These are phyloP conservation scores for Zymoseptoria ardabiliae DNA, from an alignment of 2,329 filamentous ascomycete genomes.

Conservation along the genomic window DNA sequence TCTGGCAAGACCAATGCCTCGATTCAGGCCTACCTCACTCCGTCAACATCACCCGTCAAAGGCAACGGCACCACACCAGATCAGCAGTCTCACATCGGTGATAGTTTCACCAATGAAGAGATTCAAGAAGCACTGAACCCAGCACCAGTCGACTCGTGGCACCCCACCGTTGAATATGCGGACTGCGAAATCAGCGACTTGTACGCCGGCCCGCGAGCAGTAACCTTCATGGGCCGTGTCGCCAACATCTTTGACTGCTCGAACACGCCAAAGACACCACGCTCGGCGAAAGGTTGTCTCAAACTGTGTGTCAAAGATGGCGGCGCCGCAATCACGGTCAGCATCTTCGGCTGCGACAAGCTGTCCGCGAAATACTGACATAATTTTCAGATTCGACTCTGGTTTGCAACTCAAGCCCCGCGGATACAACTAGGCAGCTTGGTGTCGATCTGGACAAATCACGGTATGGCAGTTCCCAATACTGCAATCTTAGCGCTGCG, in stretches of 20 bases:
- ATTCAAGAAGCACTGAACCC: slow-evolving; percentile 25
- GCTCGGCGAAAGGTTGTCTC: slow-evolving; percentile 44
- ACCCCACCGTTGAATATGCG: slow-evolving; percentile 43
- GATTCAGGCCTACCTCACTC: slow-evolving; percentile 38
- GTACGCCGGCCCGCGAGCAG: slow-evolving; percentile 42
- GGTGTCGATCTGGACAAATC: slow-evolving; percentile 51
- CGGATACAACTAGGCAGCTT: slow-evolving; percentile 46
- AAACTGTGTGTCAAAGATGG: slow-evolving; percentile 52
- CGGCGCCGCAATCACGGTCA: slow-evolving; percentile 47
- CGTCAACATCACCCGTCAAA: slow-evolving; percentile 20
- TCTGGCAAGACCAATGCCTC: slow-evolving; percentile 24
- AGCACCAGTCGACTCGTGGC: slow-evolving; percentile 30
- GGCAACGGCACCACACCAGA: slow-evolving; percentile 1
- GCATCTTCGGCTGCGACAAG: slow-evolving; percentile 6
- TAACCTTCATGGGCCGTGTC: slow-evolving; percentile 49
- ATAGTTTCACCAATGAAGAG: slow-evolving; percentile 49
- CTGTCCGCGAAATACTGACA: not conserved
- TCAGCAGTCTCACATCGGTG: slow-evolving; percentile 28
- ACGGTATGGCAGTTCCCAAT: slow-evolving; percentile 24
- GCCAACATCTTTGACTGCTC: slow-evolving; percentile 47
- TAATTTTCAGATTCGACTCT: slow-evolving; percentile 44
- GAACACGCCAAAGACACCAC: slow-evolving; percentile 37
- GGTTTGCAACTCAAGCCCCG: slow-evolving; percentile 40
- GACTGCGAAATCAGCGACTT: slow-evolving; percentile 42
- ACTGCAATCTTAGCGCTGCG: not conserved